Evolutionary conservation across 441 rosid species (phyloP), one percentile per base, ranked within the genome.

Genomic region (Populus trichocarpa): DNA sequence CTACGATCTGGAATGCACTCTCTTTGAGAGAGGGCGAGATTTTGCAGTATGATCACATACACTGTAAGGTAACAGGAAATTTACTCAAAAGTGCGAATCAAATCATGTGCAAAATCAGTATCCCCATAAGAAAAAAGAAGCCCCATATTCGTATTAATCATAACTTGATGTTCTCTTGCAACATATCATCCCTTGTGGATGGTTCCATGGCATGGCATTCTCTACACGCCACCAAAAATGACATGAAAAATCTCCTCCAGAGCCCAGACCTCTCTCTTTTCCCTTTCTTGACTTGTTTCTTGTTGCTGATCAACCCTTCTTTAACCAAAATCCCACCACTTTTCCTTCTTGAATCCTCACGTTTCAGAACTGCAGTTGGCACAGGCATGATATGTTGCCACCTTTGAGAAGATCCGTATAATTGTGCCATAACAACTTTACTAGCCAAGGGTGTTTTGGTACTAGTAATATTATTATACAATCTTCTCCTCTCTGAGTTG

Each of bases 161-260:
- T 22, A 14, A 14, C 18, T 75, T 70, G 57, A 77, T 68, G 30
- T 32, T 28, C 73, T 22, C 61, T 23, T 73, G 64, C 69, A 77
- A 38, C 18, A 53, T 64, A 40, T 79, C 86, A 38, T 81, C 83
- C 67, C 80, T 64, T 64, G 74, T 75, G 14, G 90, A 82, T 75
- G 94, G 86, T 76, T 91, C 98, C 96, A 94, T 89, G 73, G 98
- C 92, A 81, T 94, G 98, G 70, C 96, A 94, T 74, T 87, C 88
- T 79, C 88, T 83, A 78, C 97, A 94, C 65, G 88, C 89, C 83
- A 85, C 79, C 78, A 88, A 76, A 78, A 92, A 83, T 25, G 85
- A 85, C 74, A 83, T 84, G 40, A 94, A 77, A 72, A 94, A 36
- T 75, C 80, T 89, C 85, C 81, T 78, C 79, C 90, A 89, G 73